Percentiles rank a stretch among this genome's conserved stretches.
phyloP scores from a whole-genome alignment of 306 rosid species.

The Nissolia schottii region DNA sequence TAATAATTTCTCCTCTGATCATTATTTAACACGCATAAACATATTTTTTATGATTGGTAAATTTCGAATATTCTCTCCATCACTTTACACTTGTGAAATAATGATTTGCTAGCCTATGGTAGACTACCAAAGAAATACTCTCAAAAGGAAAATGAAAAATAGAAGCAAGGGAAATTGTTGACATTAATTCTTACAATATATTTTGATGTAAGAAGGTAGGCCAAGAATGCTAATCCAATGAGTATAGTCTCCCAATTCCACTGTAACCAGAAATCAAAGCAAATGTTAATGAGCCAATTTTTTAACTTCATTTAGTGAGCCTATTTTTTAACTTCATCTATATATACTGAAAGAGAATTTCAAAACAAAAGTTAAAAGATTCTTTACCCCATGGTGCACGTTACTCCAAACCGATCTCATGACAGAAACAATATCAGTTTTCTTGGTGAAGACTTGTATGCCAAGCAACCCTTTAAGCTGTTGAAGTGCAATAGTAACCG shows the following conservation, averaged over 20 bases:
- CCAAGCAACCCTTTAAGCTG: slow-evolving; percentile 92
- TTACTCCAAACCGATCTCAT: slow-evolving; percentile 51
- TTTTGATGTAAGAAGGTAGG: slow-evolving; percentile 58
- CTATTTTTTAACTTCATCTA: background rate
- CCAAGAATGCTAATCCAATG: slow-evolving; percentile 64
- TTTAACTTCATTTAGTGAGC: background rate
- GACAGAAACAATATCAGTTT: slow-evolving; percentile 73
- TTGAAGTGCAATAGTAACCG: slow-evolving; percentile 79
- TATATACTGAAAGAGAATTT: background rate
- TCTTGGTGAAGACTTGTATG: slow-evolving; percentile 56
- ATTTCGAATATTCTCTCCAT: too few relatives aligned
- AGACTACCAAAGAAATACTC: too few relatives aligned
- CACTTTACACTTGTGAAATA: too few relatives aligned
- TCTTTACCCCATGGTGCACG: slow-evolving; percentile 79
- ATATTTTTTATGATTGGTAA: too few relatives aligned
- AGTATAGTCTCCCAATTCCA: slow-evolving; percentile 91
- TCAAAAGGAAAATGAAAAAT: too few relatives aligned
- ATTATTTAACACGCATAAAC: too few relatives aligned
- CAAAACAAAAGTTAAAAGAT: background rate
- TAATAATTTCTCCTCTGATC: too few relatives aligned
- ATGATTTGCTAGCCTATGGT: too few relatives aligned
- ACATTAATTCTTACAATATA: slow-evolving; percentile 53
- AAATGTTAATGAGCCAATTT: background rate
- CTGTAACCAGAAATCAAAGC: slow-evolving; percentile 37
- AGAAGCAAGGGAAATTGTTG: background rate